Evolutionary conservation across 139 green algal genomes (phyloP).

Genomic region (Chlorella sp.): DNA sequence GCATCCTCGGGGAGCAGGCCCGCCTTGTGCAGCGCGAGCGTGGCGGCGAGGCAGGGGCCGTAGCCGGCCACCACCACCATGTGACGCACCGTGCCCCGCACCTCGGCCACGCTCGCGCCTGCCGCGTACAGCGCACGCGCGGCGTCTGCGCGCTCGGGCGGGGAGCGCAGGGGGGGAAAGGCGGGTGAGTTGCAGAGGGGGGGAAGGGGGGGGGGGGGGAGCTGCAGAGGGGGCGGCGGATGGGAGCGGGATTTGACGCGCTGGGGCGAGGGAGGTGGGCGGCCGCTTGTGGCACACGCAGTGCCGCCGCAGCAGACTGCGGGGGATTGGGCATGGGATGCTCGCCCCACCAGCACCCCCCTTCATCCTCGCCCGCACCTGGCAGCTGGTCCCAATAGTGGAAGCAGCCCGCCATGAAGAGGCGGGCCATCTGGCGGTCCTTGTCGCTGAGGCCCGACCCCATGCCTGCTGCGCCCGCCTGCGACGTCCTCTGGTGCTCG

Average conservation of each 20-base stretch:
- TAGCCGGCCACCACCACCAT: slow-evolving; percentile 64
- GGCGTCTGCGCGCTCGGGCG: slow-evolving; percentile 27
- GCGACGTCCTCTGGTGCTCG: no score
- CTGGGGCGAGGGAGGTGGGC: background rate
- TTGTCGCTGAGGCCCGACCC: slow-evolving; percentile 8
- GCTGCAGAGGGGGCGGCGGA: background rate
- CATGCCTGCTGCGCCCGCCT: no score
- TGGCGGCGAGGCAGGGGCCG: slow-evolving; percentile 53
- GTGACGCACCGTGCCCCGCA: slow-evolving; percentile 51
- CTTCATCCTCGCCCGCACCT: no score
- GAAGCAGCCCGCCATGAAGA: slow-evolving; percentile 45
- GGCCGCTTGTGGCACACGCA: background rate
- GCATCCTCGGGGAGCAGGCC: slow-evolving; percentile 43
- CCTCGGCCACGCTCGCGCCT: slow-evolving; percentile 40
- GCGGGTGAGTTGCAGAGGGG: background rate
- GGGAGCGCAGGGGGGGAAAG: background rate
- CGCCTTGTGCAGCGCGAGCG: slow-evolving; percentile 50
- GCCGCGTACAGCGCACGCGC: slow-evolving; percentile 18
- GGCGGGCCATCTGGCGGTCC: slow-evolving; percentile 27
- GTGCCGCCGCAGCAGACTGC: no score
- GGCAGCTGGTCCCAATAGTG: slow-evolving; percentile 44
- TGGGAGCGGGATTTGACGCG: background rate
- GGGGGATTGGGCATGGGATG: no score
- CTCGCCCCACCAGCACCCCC: no score
- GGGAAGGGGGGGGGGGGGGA: background rate